Conservation (phyloP, 2,329 filamentous ascomycete species). For the Clathrospora elynae region DNA sequence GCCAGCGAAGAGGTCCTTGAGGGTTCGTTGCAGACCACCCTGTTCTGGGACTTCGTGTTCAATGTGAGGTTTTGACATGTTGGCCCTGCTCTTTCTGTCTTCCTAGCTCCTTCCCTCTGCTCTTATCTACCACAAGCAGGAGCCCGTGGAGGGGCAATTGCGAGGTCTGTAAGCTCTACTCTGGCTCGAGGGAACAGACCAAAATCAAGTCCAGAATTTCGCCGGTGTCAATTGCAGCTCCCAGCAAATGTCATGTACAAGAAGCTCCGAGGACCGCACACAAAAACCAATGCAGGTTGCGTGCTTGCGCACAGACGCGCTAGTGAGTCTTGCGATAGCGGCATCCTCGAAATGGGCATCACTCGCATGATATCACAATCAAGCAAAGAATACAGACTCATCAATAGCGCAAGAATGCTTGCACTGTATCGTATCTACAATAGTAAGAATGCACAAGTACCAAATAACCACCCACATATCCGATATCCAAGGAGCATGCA, state of each 20-base stretch:
- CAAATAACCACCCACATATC: too few species aligned
- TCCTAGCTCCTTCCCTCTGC: conserved; percentile 3
- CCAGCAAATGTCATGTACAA: conserved; percentile 4
- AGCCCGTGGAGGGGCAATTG: conserved; percentile 14
- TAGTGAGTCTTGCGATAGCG: conserved; percentile 19
- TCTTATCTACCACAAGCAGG: conserved; percentile 19
- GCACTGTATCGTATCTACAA: too few species aligned
- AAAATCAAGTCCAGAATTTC: neutral
- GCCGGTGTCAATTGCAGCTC: neutral
- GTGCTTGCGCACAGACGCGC: conserved; percentile 31
- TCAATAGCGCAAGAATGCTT: too few species aligned
- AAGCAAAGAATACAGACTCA: too few species aligned
- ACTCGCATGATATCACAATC: conserved; percentile 13
- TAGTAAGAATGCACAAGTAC: too few species aligned
- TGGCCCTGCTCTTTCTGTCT: conserved; percentile 6
- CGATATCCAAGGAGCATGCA: too few species aligned
- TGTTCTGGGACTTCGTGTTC: conserved; percentile 46
- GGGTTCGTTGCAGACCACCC: conserved; percentile 52
- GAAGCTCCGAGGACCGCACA: neutral
- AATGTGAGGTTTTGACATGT: conserved; percentile 43
- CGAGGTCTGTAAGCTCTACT: conserved; percentile 2
- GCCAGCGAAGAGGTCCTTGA: conserved; percentile 90
- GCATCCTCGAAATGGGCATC: conserved; percentile 20
- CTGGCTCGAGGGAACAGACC: neutral
- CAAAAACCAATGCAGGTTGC: conserved; percentile 26